Evolutionary conservation across 208 protist species (phyloP).

Genomic region (Naegleria lovaniensis): DNA sequence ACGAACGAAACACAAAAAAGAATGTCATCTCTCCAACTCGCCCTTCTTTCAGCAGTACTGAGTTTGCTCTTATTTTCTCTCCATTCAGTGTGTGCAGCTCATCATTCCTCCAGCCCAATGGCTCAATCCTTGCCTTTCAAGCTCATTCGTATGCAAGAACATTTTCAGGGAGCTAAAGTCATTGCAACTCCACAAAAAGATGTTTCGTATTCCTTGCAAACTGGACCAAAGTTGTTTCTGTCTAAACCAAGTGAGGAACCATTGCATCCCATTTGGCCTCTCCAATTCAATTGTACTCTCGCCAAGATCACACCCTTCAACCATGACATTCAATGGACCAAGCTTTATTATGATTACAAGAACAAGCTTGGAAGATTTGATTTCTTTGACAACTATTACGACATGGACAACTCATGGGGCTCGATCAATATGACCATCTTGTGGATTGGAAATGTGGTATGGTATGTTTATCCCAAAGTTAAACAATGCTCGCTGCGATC

Average conservation of each 20-base stretch:
- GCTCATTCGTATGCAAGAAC: not conserved
- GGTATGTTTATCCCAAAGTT: not conserved
- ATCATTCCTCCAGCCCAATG: not conserved
- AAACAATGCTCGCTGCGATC: not conserved
- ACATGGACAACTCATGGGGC: not conserved
- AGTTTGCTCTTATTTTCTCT: not conserved
- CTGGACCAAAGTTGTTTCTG: too few species aligned
- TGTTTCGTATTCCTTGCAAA: too few species aligned
- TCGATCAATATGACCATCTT: not conserved
- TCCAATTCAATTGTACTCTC: not conserved
- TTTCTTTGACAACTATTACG: not conserved
- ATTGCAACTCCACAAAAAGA: too few species aligned
- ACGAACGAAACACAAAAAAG: too few species aligned
- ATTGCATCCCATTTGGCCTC: not conserved
- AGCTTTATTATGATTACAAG: slow-evolving; percentile 5
- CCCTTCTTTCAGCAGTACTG: too few species aligned
- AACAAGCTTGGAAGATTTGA: not conserved
- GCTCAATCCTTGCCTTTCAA: not conserved
- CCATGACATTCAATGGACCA: not conserved
- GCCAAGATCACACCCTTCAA: not conserved
- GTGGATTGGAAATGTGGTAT: not conserved
- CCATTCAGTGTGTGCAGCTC: not conserved
- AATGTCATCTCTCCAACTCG: not conserved
- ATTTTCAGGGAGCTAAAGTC: not conserved
- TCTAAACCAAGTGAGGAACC: not conserved